Percentiles rank a stretch among this genome's conserved stretches.
Conservation (phyloP, 176 grass and related monocot genomes). For the Carex myosuroides region DNA sequence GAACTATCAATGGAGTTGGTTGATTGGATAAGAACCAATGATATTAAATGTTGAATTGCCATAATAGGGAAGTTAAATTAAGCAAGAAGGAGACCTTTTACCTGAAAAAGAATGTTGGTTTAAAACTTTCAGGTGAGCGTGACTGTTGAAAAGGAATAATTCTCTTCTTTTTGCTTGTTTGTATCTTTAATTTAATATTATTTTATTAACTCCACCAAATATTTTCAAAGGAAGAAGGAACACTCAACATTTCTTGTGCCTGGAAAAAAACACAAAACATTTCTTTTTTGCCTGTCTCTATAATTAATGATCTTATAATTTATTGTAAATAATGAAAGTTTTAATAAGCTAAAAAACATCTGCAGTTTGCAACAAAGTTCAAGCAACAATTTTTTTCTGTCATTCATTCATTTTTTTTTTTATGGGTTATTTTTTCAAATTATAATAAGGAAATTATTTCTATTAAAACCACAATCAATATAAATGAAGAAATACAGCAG, state of each 20-base stretch:
- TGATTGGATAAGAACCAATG: background rate
- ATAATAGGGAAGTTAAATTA: background rate
- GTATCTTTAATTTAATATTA: background rate
- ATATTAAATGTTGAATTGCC: background rate
- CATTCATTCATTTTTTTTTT: background rate
- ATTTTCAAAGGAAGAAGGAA: background rate
- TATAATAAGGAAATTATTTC: background rate
- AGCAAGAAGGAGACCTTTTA: background rate
- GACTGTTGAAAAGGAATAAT: background rate
- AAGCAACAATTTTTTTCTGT: background rate
- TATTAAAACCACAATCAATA: background rate
- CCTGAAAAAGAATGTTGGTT: background rate
- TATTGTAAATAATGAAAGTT: too few relatives aligned
- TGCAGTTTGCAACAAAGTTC: background rate
- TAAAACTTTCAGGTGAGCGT: background rate
- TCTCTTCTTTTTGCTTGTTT: background rate
- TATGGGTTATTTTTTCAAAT: background rate
- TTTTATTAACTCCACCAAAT: background rate
- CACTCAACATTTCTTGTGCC: background rate
- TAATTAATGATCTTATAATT: too few relatives aligned
- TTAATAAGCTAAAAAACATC: too few relatives aligned
- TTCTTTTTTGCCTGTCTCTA: background rate
- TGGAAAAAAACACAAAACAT: background rate
- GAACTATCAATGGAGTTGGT: background rate
- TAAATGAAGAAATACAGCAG: background rate